Evolutionary conservation across 345 rosid genomes (phyloP), one percentile per base, ranked within the genome.

Genomic region (Aquilaria malaccensis): DNA sequence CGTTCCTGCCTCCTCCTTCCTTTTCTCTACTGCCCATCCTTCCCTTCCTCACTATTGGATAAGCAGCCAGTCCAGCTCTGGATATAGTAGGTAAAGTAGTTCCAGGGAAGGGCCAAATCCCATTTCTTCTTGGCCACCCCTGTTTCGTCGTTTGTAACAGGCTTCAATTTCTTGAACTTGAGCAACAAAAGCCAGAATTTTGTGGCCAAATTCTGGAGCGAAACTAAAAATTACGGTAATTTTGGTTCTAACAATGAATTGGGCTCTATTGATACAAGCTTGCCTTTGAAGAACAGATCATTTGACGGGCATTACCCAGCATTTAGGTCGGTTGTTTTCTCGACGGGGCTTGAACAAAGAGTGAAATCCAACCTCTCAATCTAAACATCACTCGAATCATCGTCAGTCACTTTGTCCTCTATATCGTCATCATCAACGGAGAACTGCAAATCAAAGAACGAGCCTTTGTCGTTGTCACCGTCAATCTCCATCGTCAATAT

Each of bases 391-490:
- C 4, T 37, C 7, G 43, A 37, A 37, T 9, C 3, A 37, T 37
- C 60, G 3, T 77, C 89, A 10, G 52, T 69, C 0, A 2, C 52
- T 9, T 67, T 80, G 31, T 65, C 81, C 13, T 53, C 75, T 6
- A 58, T 78, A 9, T 81, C 85, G 0, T 78, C 89, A 7, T 83
- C 96, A 2, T 76, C 77, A 10, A 77, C 77, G 37, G 92, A 66
- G 47, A 94, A 88, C 78, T 94, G 83, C 74, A 94, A 75, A 77
- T 94, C 99, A 69, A 94, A 90, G 75, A 90, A 94, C 0, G 96
- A 92, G 2, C 93, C 97, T 30, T 86, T 97, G 22, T 85, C 98
- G 52, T 75, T 78, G 15, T 70, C 83, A 1, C 72, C 74, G 43
- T 77, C 91, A 5, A 76, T 61, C 10, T 74, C 81, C 31, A 52